These are phyloP conservation scores for Pinus tabuliformis DNA, from an alignment of 75 land plant species.

Conservation along the genomic window DNA sequence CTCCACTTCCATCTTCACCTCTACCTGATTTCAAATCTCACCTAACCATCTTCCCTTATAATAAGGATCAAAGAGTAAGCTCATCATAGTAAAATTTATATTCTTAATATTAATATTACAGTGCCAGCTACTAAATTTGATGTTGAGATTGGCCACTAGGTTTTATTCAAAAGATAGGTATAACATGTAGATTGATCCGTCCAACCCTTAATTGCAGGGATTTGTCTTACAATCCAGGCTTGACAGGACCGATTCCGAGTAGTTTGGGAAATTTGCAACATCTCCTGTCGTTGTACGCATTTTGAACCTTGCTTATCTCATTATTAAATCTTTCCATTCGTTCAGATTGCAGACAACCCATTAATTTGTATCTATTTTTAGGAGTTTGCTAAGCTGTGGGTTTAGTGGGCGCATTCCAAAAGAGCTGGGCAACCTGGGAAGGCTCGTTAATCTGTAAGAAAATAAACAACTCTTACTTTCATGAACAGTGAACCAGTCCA, in stretches of 20 bases:
- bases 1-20: too few species aligned
- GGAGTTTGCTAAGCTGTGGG: constrained; percentile 49
- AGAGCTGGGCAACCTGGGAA: constrained; percentile 48
- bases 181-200: not conserved
- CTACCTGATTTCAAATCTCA: too few species aligned
- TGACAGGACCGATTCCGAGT: constrained; percentile 51
- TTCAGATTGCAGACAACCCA: too few species aligned
- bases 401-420: constrained; percentile 49
- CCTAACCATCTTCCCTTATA: too few species aligned
- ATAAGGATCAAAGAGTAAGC: too few species aligned
- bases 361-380: constrained; percentile 3
- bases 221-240: constrained; percentile 42
- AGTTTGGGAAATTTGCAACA: constrained; percentile 35
- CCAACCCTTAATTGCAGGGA: constrained; percentile 22
- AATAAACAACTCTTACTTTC: not conserved
- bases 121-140: too few species aligned
- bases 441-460: constrained; percentile 62
- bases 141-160: too few species aligned
- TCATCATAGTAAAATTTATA: too few species aligned
- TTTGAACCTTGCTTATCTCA: not conserved
- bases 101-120: too few species aligned
- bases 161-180: not conserved
- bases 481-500: not conserved
- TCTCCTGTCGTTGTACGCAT: constrained; percentile 42
- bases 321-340: not conserved